Percentiles rank a stretch among this genome's conserved stretches.
Conservation (phyloP, 2,329 filamentous ascomycete species). For the Exophiala sp. region DNA sequence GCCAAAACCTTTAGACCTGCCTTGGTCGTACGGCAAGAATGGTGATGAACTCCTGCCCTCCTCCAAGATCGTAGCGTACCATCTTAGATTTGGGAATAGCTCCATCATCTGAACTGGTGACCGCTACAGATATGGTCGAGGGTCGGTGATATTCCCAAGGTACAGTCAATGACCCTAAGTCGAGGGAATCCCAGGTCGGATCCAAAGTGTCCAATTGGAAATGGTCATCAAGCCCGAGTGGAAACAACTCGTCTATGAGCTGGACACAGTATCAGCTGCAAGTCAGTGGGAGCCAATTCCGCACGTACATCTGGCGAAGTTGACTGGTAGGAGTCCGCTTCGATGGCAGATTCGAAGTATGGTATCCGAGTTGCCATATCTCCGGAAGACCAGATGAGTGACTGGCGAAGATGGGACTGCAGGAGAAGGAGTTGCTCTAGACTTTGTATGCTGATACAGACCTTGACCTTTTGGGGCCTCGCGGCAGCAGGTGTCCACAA, state of each 20-base stretch:
- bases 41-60: background rate
- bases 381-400: background rate
- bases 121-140: background rate
- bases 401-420: background rate
- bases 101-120: slow-evolving; percentile 3
- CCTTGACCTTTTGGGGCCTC: no score
- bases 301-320: slow-evolving; percentile 9
- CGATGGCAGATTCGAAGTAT: slow-evolving; percentile 4
- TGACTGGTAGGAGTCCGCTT: slow-evolving; percentile 2
- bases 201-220: background rate
- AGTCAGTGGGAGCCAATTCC: background rate
- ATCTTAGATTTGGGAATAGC: slow-evolving; percentile 7
- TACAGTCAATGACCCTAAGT: background rate
- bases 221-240: background rate
- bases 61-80: background rate
- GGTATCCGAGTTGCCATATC: background rate
- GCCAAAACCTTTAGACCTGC: background rate
- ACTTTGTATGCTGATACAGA: no score
- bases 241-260: slow-evolving; percentile 3
- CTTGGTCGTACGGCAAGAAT: background rate
- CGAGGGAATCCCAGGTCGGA: slow-evolving; percentile 1
- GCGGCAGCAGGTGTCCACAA: no score
- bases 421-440: background rate
- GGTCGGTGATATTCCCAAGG: background rate
- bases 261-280: background rate